These are phyloP conservation scores for Apiotrichum akiyoshidainum DNA, from an alignment of 1,284 basidiomycete genomes.

Conservation along the genomic window DNA sequence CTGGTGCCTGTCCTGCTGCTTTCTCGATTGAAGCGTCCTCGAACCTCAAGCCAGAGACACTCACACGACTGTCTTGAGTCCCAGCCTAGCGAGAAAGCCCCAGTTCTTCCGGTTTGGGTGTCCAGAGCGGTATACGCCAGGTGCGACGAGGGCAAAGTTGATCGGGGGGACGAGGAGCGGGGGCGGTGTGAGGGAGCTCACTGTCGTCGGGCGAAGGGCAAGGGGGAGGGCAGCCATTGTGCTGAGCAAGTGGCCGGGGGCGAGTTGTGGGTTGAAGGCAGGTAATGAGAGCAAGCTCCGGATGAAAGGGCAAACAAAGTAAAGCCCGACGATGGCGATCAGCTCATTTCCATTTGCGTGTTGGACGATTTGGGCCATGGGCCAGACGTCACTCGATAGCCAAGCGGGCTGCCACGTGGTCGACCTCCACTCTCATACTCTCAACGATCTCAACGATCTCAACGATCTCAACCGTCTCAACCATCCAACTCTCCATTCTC, in stretches of 20 bases:
- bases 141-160: constrained; percentile 51
- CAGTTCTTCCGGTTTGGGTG: constrained; percentile 51
- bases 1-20: no score
- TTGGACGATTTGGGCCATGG: no score
- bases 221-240: constrained; percentile 18
- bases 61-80: constrained; percentile 46
- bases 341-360: no score
- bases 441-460: no score
- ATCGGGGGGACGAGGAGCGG: constrained; percentile 49
- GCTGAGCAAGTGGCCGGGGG: background rate
- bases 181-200: constrained; percentile 15
- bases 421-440: no score
- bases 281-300: background rate
- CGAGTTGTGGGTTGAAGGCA: background rate
- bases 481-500: no score
- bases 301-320: no score
- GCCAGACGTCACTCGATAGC: no score
- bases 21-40: no score
- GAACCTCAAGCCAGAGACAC: constrained; percentile 10
- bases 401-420: no score
- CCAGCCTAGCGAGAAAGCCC: constrained; percentile 43
- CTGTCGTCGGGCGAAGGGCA: constrained; percentile 13
- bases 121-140: constrained; percentile 46
- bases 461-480: no score
- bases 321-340: no score